These are phyloP conservation scores for Venturia oleaginea DNA, from an alignment of 2,329 filamentous ascomycete genomes.

Conservation along the genomic window DNA sequence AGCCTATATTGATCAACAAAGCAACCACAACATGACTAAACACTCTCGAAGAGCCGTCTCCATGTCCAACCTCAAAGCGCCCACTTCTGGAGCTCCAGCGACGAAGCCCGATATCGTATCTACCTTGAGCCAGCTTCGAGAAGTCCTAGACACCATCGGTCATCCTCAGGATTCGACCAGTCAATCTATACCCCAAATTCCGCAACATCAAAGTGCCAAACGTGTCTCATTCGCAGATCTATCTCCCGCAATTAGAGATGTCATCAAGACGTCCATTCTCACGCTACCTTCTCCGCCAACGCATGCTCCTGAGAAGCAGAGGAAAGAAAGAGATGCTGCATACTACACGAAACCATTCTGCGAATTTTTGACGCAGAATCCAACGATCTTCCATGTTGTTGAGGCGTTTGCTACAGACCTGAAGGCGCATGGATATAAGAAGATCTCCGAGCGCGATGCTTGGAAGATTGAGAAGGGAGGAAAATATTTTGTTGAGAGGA, in stretches of 20 bases:
- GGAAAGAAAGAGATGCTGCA: constrained; percentile 11
- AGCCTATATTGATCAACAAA: not conserved
- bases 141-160: constrained; percentile 7
- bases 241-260: not conserved
- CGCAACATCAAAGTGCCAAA: not conserved
- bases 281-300: constrained; percentile 10
- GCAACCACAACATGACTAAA: constrained; percentile 8
- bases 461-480: constrained; percentile 78
- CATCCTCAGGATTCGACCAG: not conserved
- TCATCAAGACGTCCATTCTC: constrained; percentile 3
- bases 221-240: constrained; percentile 8
- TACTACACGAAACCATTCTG: constrained; percentile 73
- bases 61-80: constrained; percentile 8
- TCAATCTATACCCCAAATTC: not conserved
- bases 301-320: constrained; percentile 3
- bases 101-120: constrained; percentile 1
- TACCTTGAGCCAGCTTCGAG: constrained; percentile 3
- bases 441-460: constrained; percentile 68
- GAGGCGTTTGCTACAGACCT: constrained; percentile 68
- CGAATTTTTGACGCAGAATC: constrained; percentile 79
- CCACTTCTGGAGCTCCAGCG: not conserved
- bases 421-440: constrained; percentile 60
- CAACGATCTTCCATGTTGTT: constrained; percentile 88
- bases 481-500: constrained; percentile 82
- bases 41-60: constrained; percentile 11